phyloP scores from a whole-genome alignment of 1,284 basidiomycete species.

The Mycena sp. region DNA sequence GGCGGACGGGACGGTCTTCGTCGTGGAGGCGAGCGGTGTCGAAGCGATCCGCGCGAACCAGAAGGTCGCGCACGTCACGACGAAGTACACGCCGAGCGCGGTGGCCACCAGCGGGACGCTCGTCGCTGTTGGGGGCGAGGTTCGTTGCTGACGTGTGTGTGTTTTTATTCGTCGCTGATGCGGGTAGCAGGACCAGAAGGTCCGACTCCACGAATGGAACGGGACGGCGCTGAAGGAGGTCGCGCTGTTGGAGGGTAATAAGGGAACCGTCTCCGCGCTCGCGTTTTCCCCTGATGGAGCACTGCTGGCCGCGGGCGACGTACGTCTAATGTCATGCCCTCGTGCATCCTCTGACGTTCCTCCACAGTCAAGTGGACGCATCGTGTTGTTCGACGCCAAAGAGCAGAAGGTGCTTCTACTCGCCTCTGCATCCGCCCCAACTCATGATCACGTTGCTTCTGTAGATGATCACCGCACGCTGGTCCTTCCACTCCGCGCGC shows the following conservation, averaged over 20 bases:
- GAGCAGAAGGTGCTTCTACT: slow-evolving; percentile 63
- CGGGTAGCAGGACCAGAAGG: slow-evolving; percentile 71
- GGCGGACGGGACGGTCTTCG: slow-evolving; percentile 75
- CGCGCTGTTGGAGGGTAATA: slow-evolving; percentile 73
- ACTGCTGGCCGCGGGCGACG: slow-evolving; percentile 85
- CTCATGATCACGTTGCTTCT: slow-evolving; percentile 36
- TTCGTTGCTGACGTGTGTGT: slow-evolving; percentile 38
- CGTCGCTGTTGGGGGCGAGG: slow-evolving; percentile 83
- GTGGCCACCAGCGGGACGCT: slow-evolving; percentile 62
- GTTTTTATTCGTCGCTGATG: background rate
- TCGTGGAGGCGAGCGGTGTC: slow-evolving; percentile 72
- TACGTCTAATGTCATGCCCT: slow-evolving; percentile 47
- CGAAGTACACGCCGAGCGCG: slow-evolving; percentile 64
- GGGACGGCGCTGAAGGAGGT: slow-evolving; percentile 66
- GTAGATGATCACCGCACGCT: slow-evolving; percentile 70
- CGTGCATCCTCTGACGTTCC: slow-evolving; percentile 2
- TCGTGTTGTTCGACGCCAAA: slow-evolving; percentile 80
- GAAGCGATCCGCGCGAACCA: slow-evolving; percentile 79
- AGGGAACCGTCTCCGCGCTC: slow-evolving; percentile 78
- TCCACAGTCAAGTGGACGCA: slow-evolving; percentile 76
- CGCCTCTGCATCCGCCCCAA: background rate
- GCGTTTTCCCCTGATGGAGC: slow-evolving; percentile 85
- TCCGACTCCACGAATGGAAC: slow-evolving; percentile 78
- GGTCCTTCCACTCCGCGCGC: slow-evolving; percentile 91
- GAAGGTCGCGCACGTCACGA: slow-evolving; percentile 62